These are phyloP conservation scores for Nannochloropsis salina DNA, from an alignment of 108 stramenopile genomes.

Conservation along the genomic window DNA sequence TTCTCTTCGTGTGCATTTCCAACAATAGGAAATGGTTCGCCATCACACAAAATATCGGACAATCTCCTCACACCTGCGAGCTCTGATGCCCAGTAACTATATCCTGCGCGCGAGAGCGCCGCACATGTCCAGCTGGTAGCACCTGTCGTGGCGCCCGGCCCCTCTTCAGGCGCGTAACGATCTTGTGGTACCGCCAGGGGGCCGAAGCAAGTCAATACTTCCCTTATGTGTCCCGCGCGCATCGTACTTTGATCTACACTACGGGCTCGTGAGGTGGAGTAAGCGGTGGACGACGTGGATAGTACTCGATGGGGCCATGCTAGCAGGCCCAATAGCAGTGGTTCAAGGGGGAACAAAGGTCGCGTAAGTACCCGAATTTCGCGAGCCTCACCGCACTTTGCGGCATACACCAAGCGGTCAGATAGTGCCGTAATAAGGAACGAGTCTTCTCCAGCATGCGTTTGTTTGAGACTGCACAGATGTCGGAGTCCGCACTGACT, in stretches of 20 bases:
- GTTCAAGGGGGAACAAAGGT: background rate
- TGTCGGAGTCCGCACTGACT: background rate
- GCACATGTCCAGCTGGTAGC: constrained; percentile 9
- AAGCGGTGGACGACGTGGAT: background rate
- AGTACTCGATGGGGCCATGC: background rate
- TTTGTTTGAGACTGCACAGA: background rate
- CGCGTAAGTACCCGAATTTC: background rate
- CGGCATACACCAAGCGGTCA: constrained; percentile 10
- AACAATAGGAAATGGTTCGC: too few species aligned
- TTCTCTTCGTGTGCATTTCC: too few species aligned
- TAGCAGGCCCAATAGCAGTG: background rate
- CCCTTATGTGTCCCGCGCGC: background rate
- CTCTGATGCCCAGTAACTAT: background rate
- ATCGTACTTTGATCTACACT: background rate
- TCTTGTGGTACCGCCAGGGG: background rate
- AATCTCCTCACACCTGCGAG: background rate
- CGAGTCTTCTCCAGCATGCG: background rate
- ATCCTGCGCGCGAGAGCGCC: background rate
- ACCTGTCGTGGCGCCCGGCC: background rate
- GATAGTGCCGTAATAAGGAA: background rate
- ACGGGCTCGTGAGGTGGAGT: background rate
- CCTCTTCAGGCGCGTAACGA: background rate
- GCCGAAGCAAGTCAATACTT: background rate
- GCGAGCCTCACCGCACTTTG: background rate
- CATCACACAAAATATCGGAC: too few species aligned